Evolutionary conservation across 306 rosid genomes (phyloP).

Genomic region (Trifolium dubium): DNA sequence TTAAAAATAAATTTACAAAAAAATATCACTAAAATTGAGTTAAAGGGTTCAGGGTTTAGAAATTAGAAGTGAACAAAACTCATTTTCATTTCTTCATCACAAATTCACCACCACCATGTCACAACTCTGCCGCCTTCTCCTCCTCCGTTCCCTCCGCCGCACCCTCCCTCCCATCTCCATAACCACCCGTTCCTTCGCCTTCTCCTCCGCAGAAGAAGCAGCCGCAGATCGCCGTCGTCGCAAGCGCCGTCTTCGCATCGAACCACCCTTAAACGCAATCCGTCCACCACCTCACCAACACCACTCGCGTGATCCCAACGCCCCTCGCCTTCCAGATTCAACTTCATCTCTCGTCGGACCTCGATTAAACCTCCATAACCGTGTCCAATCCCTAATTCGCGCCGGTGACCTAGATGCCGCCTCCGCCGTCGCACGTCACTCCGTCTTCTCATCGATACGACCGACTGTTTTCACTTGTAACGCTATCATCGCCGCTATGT

Average conservation of each 20-base stretch:
- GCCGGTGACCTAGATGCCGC: constrained; percentile 93
- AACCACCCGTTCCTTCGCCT: neutral
- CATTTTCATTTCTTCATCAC: neutral
- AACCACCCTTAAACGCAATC: constrained; percentile 86
- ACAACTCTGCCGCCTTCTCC: constrained; percentile 12
- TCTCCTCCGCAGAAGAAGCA: constrained; percentile 89
- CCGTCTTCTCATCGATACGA: constrained; percentile 82
- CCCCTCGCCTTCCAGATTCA: constrained; percentile 88
- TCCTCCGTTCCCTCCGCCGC: constrained; percentile 11
- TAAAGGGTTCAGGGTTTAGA: neutral
- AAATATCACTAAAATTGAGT: too few relatives aligned
- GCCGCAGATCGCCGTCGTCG: constrained; percentile 94
- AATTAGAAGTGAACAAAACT: neutral
- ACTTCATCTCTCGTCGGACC: constrained; percentile 84
- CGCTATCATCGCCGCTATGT: constrained; percentile 93
- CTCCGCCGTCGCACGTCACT: constrained; percentile 74
- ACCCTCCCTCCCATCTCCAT: neutral
- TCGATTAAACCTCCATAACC: constrained; percentile 85
- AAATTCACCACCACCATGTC: neutral
- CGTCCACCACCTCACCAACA: constrained; percentile 66
- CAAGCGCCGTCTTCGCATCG: constrained; percentile 87
- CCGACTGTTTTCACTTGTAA: constrained; percentile 99
- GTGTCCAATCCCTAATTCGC: constrained; percentile 91
- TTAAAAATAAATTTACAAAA: too few relatives aligned
- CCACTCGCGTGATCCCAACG: constrained; percentile 74